These are phyloP conservation scores for Hypomyces rosellus DNA, from an alignment of 2,329 filamentous ascomycete genomes.

Conservation along the genomic window DNA sequence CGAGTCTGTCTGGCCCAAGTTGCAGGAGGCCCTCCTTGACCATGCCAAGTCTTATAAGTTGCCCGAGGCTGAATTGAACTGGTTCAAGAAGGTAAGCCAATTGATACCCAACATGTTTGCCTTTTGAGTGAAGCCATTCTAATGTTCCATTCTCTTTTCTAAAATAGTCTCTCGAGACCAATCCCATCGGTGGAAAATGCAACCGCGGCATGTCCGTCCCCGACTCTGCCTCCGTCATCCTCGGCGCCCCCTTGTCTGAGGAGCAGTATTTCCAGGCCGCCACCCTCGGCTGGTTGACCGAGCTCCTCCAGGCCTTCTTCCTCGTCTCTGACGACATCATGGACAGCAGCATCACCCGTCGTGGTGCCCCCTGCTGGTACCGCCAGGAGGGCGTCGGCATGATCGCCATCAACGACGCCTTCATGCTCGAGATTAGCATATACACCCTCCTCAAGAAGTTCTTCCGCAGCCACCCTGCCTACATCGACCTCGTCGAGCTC, in stretches of 20 bases:
- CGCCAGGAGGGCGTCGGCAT: constrained; percentile 82
- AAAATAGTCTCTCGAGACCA: constrained; percentile 58
- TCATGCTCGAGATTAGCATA: constrained; percentile 88
- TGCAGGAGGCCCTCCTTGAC: constrained; percentile 74
- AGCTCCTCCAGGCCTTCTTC: constrained; percentile 98
- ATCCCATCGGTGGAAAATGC: constrained; percentile 91
- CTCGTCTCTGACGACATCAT: constrained; percentile 98
- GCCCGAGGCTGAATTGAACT: constrained; percentile 71
- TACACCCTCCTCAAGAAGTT: constrained; percentile 89
- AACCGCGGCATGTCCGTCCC: constrained; percentile 98
- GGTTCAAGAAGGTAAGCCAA: constrained; percentile 69
- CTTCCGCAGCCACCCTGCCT: constrained; percentile 80
- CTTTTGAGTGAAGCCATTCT: not conserved
- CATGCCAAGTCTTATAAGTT: constrained; percentile 78
- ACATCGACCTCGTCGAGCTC: constrained; percentile 87
- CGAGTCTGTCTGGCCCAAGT: constrained; percentile 80
- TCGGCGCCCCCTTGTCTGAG: constrained; percentile 62
- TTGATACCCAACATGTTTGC: not conserved
- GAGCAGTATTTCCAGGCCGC: constrained; percentile 86
- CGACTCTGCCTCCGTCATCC: constrained; percentile 78
- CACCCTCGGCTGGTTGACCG: constrained; percentile 92
- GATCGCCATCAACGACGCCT: constrained; percentile 97
- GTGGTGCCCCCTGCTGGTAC: constrained; percentile 96
- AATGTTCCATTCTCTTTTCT: not conserved
- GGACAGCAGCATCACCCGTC: constrained; percentile 91